phyloP scores from a whole-genome alignment of 225 moss, liverwort and hornwort genomes.

The Bryoerythrophyllum caledonicum region DNA sequence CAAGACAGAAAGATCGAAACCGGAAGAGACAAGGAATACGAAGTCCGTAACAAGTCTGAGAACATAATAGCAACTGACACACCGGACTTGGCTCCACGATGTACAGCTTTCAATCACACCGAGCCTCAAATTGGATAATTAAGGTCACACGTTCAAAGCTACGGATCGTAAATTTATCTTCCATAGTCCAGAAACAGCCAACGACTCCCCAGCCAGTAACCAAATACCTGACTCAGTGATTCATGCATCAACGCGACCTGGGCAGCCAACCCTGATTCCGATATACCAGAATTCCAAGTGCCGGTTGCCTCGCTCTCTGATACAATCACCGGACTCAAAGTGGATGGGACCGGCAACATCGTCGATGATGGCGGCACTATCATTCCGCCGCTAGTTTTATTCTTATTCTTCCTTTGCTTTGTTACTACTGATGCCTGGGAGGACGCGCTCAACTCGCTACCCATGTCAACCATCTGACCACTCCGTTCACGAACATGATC shows the following conservation, averaged over 20 bases:
- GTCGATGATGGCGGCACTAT: slow-evolving; percentile 49
- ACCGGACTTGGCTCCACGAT: too few relatives aligned
- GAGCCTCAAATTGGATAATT: background rate
- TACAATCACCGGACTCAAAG: slow-evolving; percentile 36
- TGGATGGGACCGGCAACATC: slow-evolving; percentile 44
- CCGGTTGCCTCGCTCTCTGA: slow-evolving; percentile 66
- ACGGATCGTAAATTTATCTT: background rate
- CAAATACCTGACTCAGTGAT: slow-evolving; percentile 79
- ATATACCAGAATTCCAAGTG: slow-evolving; percentile 39
- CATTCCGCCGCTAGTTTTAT: slow-evolving; percentile 77
- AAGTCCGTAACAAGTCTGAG: background rate
- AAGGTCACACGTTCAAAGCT: slow-evolving; percentile 4
- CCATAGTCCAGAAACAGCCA: slow-evolving; percentile 1
- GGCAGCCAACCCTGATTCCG: slow-evolving; percentile 57
- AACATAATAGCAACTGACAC: too few relatives aligned
- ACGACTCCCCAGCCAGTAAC: background rate
- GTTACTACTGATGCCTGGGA: slow-evolving; percentile 64
- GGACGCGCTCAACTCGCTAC: slow-evolving; percentile 48
- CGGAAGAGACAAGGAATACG: background rate
- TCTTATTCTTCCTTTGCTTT: slow-evolving; percentile 95
- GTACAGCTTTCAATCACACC: background rate
- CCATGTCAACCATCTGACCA: slow-evolving; percentile 53
- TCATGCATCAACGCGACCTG: slow-evolving; percentile 92
- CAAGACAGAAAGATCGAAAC: background rate
- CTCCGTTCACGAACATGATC: slow-evolving; percentile 65